phyloP scores from a whole-genome alignment of 202 grass and related monocot genomes.

The Elaeis oleifera region DNA sequence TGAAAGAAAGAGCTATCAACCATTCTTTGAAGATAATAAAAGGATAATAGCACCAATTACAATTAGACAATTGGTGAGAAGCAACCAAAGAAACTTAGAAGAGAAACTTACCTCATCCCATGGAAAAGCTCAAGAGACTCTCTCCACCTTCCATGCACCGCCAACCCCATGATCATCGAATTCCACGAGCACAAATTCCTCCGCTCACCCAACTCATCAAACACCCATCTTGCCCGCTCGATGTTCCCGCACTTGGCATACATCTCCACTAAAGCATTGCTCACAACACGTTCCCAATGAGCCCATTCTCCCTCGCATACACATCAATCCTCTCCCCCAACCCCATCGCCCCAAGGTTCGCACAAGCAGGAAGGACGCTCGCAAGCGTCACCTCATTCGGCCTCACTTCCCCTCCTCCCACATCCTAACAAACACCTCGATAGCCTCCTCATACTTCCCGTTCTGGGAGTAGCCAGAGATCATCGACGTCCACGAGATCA shows the following conservation, averaged over 20 bases:
- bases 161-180: conserved; percentile 24
- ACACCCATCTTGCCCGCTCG: conserved; percentile 6
- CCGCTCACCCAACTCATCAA: conserved; percentile 11
- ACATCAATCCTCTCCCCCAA: conserved; percentile 45
- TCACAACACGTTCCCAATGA: conserved; percentile 31
- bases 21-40: no score
- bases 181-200: conserved; percentile 27
- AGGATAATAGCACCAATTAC: no score
- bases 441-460: conserved; percentile 25
- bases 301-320: conserved; percentile 19
- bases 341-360: conserved; percentile 39
- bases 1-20: no score
- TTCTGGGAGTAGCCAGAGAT: conserved; percentile 52
- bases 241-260: conserved; percentile 35
- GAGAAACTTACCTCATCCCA: conserved; percentile 7
- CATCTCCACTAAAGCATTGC: conserved; percentile 49
- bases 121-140: conserved; percentile 18
- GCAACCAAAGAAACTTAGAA: neutral
- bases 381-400: conserved; percentile 56
- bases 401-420: conserved; percentile 28
- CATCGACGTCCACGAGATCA: conserved; percentile 54
- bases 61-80: no score
- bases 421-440: conserved; percentile 47
- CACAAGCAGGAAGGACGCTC: conserved; percentile 47
- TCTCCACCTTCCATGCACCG: conserved; percentile 22